A percentile compares a stretch with the other conserved stretches of the same genome.
phyloP scores from a whole-genome alignment of 1,284 basidiomycete genomes.

The Garcileccinum viscosum region DNA sequence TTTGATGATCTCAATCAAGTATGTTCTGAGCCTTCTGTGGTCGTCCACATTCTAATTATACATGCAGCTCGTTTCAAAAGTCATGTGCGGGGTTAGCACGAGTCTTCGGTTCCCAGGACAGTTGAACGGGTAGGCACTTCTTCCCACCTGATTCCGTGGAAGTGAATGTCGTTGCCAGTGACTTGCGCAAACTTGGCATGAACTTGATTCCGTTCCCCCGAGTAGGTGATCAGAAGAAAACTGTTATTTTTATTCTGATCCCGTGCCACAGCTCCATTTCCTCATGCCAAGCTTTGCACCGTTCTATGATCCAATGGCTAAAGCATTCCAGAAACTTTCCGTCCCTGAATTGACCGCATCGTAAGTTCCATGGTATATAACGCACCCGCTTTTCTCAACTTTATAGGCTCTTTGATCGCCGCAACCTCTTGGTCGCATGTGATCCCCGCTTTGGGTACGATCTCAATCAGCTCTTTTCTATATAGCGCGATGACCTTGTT shows the following conservation, averaged over 20 bases:
- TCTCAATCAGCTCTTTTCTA: neutral
- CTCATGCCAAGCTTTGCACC: slow-evolving; percentile 90
- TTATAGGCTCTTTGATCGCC: slow-evolving; percentile 77
- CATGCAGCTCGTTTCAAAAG: slow-evolving; percentile 73
- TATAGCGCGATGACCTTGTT: slow-evolving; percentile 6
- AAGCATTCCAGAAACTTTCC: slow-evolving; percentile 67
- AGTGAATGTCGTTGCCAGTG: slow-evolving; percentile 52
- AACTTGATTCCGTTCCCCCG: slow-evolving; percentile 95
- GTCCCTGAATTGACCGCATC: slow-evolving; percentile 74
- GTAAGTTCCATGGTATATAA: slow-evolving; percentile 44
- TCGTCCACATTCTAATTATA: slow-evolving; percentile 1
- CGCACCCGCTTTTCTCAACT: slow-evolving; percentile 7
- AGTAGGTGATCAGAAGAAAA: slow-evolving; percentile 46
- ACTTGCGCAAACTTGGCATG: slow-evolving; percentile 91
- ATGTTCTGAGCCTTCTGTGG: slow-evolving; percentile 39
- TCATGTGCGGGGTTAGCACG: slow-evolving; percentile 91
- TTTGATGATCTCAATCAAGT: slow-evolving; percentile 85
- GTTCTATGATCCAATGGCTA: slow-evolving; percentile 68
- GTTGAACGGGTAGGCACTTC: slow-evolving; percentile 73
- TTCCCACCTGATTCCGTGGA: neutral
- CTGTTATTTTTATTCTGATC: neutral
- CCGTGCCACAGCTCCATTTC: slow-evolving; percentile 75
- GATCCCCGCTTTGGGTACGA: slow-evolving; percentile 79
- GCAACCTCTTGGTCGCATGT: slow-evolving; percentile 84
- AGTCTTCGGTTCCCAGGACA: slow-evolving; percentile 94